Base-by-base conservation (phyloP, 768 basidiomycete species). In the Holtermanniella nyarrowii region DNA sequence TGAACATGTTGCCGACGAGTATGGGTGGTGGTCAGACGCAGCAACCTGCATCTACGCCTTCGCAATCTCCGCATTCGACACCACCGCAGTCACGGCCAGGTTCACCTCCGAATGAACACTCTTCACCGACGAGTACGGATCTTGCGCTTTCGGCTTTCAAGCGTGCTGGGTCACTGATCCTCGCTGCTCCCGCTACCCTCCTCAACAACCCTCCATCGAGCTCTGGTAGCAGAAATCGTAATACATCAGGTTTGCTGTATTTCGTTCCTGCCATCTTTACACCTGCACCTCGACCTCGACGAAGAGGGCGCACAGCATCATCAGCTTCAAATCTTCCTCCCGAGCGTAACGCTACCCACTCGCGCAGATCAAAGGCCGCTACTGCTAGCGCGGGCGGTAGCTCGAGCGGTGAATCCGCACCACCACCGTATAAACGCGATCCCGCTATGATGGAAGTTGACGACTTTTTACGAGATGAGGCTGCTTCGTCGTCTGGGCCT, bases 101-200 rank as follows among this genome's bases (percentile, higher is more conserved):
- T 7, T 21, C 40, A 18, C 53, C 25, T 21, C 55, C 26, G 14
- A 49, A 2, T 27, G 27, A 4, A 5, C 50, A 7, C 26, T 21
- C 3, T 31, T n/a, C n/a, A n/a, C 24, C 10, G n/a, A 45, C 12
- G n/a, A 41, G 12, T 18, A 18, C 26, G 26, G 48, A 42, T 40
- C 39, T 51, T 21, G 46, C 23, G n/a, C 55, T 55, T 10, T 54
- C 51, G 20, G 55, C 50, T 4, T 56, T 62, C 26, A 50, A 50
- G 5, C 49, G 63, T 22, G 65, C 65, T n/a, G 63, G 63, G 3
- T 50, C 62, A 49, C 48, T 67, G 21, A 64, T 67, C 46, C 54
- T 58, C 16, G 58, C 63, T 12, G 61, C 57, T 11, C 60, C 65
- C 18, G 65, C 62, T 21, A 61, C 57, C 3, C 20, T 67, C 16